phyloP scores from a whole-genome alignment of 345 rosid genomes.

The Citrus medica region DNA sequence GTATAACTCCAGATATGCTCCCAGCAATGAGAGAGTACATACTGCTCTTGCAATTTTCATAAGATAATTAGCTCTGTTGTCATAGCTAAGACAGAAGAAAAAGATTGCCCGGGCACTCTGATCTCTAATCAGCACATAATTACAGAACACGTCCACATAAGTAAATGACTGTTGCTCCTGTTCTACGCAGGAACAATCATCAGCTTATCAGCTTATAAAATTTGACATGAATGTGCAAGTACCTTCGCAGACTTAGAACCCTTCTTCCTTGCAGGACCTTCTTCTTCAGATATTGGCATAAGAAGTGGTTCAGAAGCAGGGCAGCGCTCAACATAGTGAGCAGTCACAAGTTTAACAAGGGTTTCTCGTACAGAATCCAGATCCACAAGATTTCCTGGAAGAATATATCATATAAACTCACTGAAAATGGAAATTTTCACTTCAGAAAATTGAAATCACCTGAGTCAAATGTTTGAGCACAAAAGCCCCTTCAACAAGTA shows the following conservation, averaged over 20 bases:
- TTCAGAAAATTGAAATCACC: neutral
- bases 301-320: constrained; percentile 76
- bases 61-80: neutral
- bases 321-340: constrained; percentile 72
- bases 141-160: neutral
- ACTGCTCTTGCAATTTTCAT: neutral
- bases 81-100: neutral
- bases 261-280: constrained; percentile 42
- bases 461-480: neutral
- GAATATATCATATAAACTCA: constrained; percentile 1
- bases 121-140: neutral
- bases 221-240: constrained; percentile 20
- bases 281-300: constrained; percentile 45
- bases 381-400: constrained; percentile 30
- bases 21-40: neutral
- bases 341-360: constrained; percentile 49
- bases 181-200: neutral
- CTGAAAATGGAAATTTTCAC: neutral
- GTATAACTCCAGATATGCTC: neutral
- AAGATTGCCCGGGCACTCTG: neutral
- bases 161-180: neutral
- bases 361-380: constrained; percentile 41
- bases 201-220: constrained; percentile 4
- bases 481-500: neutral
- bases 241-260: constrained; percentile 74